Evolutionary conservation across 2,329 filamentous ascomycete species (phyloP).

Genomic region (Phaeosphaeriaceae sp.): DNA sequence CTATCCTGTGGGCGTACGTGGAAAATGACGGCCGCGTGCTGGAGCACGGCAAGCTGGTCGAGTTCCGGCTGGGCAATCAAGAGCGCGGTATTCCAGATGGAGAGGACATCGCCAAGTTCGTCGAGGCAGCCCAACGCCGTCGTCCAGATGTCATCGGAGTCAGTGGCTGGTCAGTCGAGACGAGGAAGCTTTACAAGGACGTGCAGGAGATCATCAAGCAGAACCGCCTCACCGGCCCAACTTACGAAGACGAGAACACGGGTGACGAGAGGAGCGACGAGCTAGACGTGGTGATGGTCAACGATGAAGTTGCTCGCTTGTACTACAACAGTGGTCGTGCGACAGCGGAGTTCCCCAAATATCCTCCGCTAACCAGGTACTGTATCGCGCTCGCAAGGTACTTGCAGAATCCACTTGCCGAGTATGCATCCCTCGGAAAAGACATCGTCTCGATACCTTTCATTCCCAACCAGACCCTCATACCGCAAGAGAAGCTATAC

Average conservation of each 20-base stretch:
- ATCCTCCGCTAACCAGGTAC: slow-evolving; percentile 82
- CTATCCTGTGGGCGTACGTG: slow-evolving; percentile 89
- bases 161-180: slow-evolving; percentile 87
- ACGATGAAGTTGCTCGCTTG: slow-evolving; percentile 95
- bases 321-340: slow-evolving; percentile 91
- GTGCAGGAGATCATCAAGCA: slow-evolving; percentile 80
- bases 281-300: slow-evolving; percentile 88
- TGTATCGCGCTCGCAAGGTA: slow-evolving; percentile 90
- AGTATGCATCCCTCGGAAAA: slow-evolving; percentile 91
- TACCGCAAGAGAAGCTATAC: slow-evolving; percentile 85
- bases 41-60: slow-evolving; percentile 86
- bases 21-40: slow-evolving; percentile 90
- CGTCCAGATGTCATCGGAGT: slow-evolving; percentile 90
- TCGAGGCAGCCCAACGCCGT: slow-evolving; percentile 79
- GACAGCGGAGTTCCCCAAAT: slow-evolving; percentile 78
- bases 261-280: slow-evolving; percentile 77
- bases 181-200: slow-evolving; percentile 82
- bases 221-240: slow-evolving; percentile 77
- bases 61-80: slow-evolving; percentile 72
- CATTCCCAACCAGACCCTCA: slow-evolving; percentile 86
- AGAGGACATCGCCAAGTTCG: slow-evolving; percentile 72
- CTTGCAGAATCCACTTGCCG: slow-evolving; percentile 93
- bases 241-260: slow-evolving; percentile 80
- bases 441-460: slow-evolving; percentile 88
- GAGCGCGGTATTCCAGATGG: slow-evolving; percentile 73